Conservation (phyloP, 768 basidiomycete genomes). For the Lanmaoa rubissima region DNA sequence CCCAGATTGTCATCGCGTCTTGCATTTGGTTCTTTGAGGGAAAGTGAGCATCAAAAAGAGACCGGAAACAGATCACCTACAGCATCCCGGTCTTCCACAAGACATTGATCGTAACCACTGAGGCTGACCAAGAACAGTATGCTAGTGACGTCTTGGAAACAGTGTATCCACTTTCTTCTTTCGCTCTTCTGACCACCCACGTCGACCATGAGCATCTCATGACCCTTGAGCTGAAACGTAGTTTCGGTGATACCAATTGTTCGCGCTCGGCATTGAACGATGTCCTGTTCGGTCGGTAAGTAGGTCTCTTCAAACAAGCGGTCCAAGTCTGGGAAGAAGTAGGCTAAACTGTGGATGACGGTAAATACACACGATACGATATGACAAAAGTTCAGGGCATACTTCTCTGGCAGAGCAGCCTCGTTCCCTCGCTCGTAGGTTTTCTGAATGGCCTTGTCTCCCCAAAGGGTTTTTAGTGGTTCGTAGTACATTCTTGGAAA, state of each 20-base stretch:
- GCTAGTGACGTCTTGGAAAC: conserved; percentile 92
- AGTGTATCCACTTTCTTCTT: conserved; percentile 91
- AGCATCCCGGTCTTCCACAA: conserved; percentile 90
- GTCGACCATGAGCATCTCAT: conserved; percentile 91
- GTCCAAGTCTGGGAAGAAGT: conserved; percentile 79
- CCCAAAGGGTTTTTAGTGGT: conserved; percentile 72
- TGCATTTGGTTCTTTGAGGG: conserved; percentile 89
- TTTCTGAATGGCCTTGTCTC: conserved; percentile 67
- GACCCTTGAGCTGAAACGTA: conserved; percentile 71
- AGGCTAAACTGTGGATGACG: conserved; percentile 47
- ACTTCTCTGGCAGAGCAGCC: conserved; percentile 91
- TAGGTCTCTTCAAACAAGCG: conserved; percentile 76
- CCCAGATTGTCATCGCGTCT: conserved; percentile 98
- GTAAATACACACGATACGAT: background rate
- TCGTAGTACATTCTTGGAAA: conserved; percentile 70
- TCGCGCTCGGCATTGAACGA: conserved; percentile 79
- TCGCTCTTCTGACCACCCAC: conserved; percentile 94
- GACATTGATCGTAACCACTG: conserved; percentile 91
- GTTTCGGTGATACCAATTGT: conserved; percentile 93
- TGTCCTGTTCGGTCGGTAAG: conserved; percentile 80
- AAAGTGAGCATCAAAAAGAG: background rate
- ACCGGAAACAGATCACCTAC: conserved; percentile 43
- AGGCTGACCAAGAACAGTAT: conserved; percentile 90
- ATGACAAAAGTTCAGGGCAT: conserved; percentile 19
- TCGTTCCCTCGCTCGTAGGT: conserved; percentile 87